Evolutionary conservation across 1,284 basidiomycete species (phyloP).

Genomic region (Apiotrichum mycotoxinovorans): DNA sequence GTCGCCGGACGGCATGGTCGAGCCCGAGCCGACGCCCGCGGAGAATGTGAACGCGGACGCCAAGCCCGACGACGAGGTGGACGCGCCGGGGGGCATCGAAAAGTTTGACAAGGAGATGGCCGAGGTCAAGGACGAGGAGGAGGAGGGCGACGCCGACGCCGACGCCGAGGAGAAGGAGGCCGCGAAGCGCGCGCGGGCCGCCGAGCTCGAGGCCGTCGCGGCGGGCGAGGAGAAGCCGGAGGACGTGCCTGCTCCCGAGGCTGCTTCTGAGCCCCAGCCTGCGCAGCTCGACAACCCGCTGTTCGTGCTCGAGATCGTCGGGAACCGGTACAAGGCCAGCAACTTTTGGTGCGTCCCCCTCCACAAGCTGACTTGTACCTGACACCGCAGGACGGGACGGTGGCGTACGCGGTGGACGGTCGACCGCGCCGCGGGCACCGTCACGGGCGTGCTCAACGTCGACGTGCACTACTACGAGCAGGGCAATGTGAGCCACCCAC

Average conservation of each 20-base stretch:
- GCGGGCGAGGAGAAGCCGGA: not conserved
- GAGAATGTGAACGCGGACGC: not conserved
- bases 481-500: constrained; percentile 66
- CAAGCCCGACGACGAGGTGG: constrained; percentile 28
- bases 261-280: not conserved
- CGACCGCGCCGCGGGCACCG: constrained; percentile 42
- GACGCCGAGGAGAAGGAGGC: not conserved
- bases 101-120: constrained; percentile 8
- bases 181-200: not conserved
- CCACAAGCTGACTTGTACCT: constrained; percentile 53
- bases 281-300: constrained; percentile 42
- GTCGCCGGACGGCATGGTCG: no score
- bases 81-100: constrained; percentile 30
- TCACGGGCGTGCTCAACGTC: constrained; percentile 62
- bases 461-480: constrained; percentile 96
- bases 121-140: constrained; percentile 1
- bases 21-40: not conserved
- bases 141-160: not conserved
- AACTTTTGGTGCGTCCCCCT: constrained; percentile 73
- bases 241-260: constrained; percentile 3
- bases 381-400: constrained; percentile 67
- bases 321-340: constrained; percentile 85
- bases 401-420: constrained; percentile 65
- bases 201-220: not conserved
- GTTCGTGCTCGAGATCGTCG: constrained; percentile 76